Percentiles rank a stretch among this genome's conserved stretches.
Conservation (phyloP, 306 rosid genomes). For the Gillenia trifoliata region DNA sequence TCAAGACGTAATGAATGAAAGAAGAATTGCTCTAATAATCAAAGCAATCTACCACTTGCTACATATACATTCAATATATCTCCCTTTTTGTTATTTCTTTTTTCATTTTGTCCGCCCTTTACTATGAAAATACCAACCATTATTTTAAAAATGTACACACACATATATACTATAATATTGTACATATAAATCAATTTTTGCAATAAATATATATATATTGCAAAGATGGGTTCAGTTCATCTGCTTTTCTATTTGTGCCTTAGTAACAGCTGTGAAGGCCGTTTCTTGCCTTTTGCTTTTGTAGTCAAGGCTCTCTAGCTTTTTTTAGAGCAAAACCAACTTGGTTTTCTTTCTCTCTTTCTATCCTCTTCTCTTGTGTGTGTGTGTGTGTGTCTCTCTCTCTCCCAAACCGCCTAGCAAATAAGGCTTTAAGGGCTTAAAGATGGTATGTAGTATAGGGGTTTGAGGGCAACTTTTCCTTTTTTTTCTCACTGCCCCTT, state of each 20-base stretch:
- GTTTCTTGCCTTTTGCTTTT: constrained; percentile 80
- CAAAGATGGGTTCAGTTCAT: constrained; percentile 19
- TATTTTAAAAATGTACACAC: not conserved
- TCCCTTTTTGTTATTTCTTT: not conserved
- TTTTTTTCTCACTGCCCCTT: constrained; percentile 33
- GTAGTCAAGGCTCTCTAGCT: constrained; percentile 64
- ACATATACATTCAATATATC: not conserved
- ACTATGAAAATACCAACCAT: constrained; percentile 15
- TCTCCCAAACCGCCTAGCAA: constrained; percentile 43
- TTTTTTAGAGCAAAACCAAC: constrained; percentile 27
- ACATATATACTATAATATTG: not conserved
- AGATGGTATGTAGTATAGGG: constrained; percentile 33
- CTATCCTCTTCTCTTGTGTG: constrained; percentile 14
- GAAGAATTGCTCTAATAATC: no score
- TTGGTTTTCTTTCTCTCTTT: constrained; percentile 35
- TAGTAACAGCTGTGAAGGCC: constrained; percentile 60
- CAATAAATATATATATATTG: not conserved
- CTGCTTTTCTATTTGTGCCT: constrained; percentile 1
- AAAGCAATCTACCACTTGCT: not conserved
- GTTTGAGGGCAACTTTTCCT: constrained; percentile 54
- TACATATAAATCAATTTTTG: not conserved
- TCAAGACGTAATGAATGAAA: no score
- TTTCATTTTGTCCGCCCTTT: constrained; percentile 4
- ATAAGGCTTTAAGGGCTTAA: constrained; percentile 27
- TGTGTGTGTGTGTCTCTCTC: constrained; percentile 25